A percentile compares a stretch with the other conserved stretches of the same genome.
Evolutionary conservation across 768 basidiomycete genomes (phyloP).

Genomic region (Symmetrospora coprosmae): DNA sequence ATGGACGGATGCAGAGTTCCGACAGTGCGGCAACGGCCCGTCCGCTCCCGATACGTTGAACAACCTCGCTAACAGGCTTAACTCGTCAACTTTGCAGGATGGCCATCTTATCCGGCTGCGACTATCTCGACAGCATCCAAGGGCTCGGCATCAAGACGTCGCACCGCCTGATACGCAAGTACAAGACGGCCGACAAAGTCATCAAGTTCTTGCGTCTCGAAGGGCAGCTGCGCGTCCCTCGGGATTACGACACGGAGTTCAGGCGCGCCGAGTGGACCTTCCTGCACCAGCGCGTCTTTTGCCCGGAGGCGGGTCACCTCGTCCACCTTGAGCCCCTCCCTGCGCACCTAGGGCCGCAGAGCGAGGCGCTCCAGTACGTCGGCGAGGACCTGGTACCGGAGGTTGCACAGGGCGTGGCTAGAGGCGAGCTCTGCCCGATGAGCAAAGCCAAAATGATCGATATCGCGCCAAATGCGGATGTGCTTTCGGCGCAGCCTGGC

Average conservation of each 20-base stretch:
- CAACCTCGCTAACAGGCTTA: neutral
- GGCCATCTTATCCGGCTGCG: conserved; percentile 61
- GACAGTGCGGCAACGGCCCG: conserved; percentile 42
- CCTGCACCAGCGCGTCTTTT: conserved; percentile 79
- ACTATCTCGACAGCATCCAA: conserved; percentile 76
- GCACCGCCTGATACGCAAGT: conserved; percentile 60
- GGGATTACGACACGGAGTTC: conserved; percentile 60
- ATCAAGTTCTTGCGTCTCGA: conserved; percentile 61
- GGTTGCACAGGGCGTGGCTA: conserved; percentile 53
- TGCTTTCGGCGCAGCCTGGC: neutral
- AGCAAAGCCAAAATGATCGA: conserved; percentile 58
- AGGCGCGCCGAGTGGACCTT: conserved; percentile 78
- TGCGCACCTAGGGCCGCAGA: conserved; percentile 45
- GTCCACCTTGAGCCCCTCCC: conserved; percentile 56
- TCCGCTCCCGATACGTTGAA: neutral
- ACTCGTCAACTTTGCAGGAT: conserved; percentile 40
- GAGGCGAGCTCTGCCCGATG: conserved; percentile 47
- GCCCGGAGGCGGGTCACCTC: conserved; percentile 51
- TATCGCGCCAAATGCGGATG: conserved; percentile 38
- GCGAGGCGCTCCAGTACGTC: conserved; percentile 42
- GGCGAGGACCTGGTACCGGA: conserved; percentile 49
- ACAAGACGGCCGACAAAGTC: conserved; percentile 67
- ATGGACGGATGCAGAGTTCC: conserved; percentile 80
- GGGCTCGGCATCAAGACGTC: conserved; percentile 93
- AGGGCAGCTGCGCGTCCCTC: conserved; percentile 68